Base-by-base conservation (phyloP, 345 rosid genomes). In the Salix koriyanagi region DNA sequence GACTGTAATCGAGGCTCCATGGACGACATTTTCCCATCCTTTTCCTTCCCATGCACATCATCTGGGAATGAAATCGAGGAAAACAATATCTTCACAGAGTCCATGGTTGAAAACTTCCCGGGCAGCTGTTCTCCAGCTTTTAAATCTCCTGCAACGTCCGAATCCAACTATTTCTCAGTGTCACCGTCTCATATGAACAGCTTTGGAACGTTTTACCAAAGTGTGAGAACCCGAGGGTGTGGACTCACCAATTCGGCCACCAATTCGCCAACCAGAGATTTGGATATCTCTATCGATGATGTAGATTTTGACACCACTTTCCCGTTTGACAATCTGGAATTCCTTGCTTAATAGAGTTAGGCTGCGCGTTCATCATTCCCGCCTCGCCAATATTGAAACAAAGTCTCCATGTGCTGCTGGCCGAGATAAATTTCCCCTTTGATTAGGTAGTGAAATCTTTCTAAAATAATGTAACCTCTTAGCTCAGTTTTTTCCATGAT, bases 161-260 rank as follows among this genome's bases (percentile, higher is more conserved):
- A 86, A 28, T 87, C 89, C 67, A 85, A 85, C 72, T 86, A 83
- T 41, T 85, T 84, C 50, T 80, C 90, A 1, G 10, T 81, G 82
- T 79, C 88, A 21, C 78, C 83, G 4, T 73, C 76, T 65, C 76
- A 64, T 7, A 26, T 74, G 73, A 71, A 48, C 75, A 76, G 44
- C 69, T 81, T 82, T 23, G 82, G 83, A 52, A 19, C 73, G 12
- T 77, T 75, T 58, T 58, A 9, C 60, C 75, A 71, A 7, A 70
- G 26, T 50, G 76, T 37, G 72, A 89, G 73, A n/a, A 79, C 87
- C 21, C 28, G 85, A 1, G 91, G 84, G 26, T 89, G 89, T 6
- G 90, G 79, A 18, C 80, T 80, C 25, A 75, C 80, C 0, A 60
- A 75, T 67, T 87, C 94, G 4, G 85, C 69, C 68, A 75, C 86